phyloP scores from a whole-genome alignment of 345 rosid genomes.

The Gossypium sturtianum region DNA sequence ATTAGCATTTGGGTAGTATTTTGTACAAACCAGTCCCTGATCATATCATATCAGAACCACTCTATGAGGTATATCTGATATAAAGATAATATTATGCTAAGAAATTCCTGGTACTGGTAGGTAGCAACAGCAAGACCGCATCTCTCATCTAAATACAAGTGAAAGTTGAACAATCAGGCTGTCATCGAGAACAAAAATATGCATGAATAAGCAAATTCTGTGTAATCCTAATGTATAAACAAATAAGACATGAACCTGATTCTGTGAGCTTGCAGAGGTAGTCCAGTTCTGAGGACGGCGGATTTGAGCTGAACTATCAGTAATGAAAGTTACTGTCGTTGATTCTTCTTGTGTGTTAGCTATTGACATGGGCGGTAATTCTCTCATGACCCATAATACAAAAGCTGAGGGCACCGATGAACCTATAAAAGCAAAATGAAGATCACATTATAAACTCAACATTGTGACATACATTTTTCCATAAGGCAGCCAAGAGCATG shows the following conservation, averaged over 20 bases:
- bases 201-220: neutral
- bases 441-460: neutral
- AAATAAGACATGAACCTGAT: slow-evolving; percentile 32
- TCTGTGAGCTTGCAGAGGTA: slow-evolving; percentile 33
- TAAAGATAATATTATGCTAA: neutral
- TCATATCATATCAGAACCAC: neutral
- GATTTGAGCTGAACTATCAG: slow-evolving; percentile 22
- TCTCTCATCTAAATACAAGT: neutral
- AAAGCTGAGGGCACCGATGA: slow-evolving; percentile 62
- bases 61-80: neutral
- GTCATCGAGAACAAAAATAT: neutral
- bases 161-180: neutral
- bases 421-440: slow-evolving; percentile 29
- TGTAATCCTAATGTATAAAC: neutral
- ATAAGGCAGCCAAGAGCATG: neutral
- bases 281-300: slow-evolving; percentile 36
- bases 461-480: neutral
- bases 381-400: slow-evolving; percentile 58
- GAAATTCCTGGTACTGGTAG: neutral
- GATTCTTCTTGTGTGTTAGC: slow-evolving; percentile 32
- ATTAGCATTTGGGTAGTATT: neutral
- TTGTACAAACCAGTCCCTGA: neutral
- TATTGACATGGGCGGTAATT: slow-evolving; percentile 33
- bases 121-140: neutral
- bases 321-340: slow-evolving; percentile 32